Base-by-base conservation (phyloP, 495 filamentous ascomycete species). In the Cryomyces antarcticus region DNA sequence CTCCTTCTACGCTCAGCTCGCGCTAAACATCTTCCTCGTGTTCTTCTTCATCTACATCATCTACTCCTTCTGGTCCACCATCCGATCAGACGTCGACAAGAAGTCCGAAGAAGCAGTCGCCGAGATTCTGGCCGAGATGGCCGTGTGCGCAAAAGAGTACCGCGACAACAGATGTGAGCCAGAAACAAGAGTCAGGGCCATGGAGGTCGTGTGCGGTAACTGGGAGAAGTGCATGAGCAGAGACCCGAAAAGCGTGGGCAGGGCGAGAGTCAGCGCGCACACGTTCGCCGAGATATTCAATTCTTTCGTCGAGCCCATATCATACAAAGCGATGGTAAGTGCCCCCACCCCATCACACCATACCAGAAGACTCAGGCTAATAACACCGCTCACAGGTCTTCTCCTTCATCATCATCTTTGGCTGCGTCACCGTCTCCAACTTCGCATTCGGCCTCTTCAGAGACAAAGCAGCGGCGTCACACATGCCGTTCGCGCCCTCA, bases 201-300 rank as follows among this genome's bases (percentile, higher is more conserved):
- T 96, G 50, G 69, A 83, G 51, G 61, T 51, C 0, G 58, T 74
- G 4, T 97, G 89, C 54, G 67, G 75, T 30, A 69, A 73, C 35
- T 96, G 88, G 89, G 73, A 78, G 44, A 61, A 62, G 4, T 97
- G 89, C 57, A 95, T 95, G 87, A 70, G 80, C 41, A 69, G 66
- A 7, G 77, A 88, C 52, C 71, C 80, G 11, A 56, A 64, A 11
- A 68, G 68, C 43, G 71, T 85, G 24, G 78, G 72, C 6, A 64
- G 76, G 4, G 79, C 78, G 7, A 70, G 67, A 45, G 66, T 87
- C 30, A 73, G 68, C 38, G 81, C 82, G n/a, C 66, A 72, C 34
- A 84, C 80, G 0, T 83, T 84, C 67, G 87, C 77, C 41, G 76
- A 78, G 53, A 93, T 87, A 28, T 73, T 82, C 51, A 81, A 80